A percentile compares a stretch with the other conserved stretches of the same genome.
Conservation (phyloP, 306 rosid genomes). For the Casuarina cunninghamiana region DNA sequence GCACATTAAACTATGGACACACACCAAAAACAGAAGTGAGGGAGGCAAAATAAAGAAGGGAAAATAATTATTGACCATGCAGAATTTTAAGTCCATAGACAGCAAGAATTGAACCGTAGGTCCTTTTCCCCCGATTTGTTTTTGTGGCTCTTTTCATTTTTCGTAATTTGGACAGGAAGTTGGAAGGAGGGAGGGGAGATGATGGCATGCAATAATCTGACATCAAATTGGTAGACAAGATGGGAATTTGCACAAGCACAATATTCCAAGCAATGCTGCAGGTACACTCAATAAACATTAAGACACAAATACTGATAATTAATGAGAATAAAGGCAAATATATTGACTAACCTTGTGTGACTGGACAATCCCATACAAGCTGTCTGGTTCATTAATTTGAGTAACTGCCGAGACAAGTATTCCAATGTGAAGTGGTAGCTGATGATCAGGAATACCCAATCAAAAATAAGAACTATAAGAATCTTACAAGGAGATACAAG, state of each 20-base stretch:
- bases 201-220: neutral
- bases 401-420: slow-evolving; percentile 79
- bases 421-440: slow-evolving; percentile 86
- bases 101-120: neutral
- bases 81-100: neutral
- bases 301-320: neutral
- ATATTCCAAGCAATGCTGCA: neutral
- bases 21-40: neutral
- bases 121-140: neutral
- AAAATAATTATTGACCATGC: neutral
- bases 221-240: neutral
- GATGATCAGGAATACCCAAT: slow-evolving; percentile 31
- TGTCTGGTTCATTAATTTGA: slow-evolving; percentile 91
- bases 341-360: slow-evolving; percentile 74
- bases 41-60: neutral
- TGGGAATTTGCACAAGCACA: neutral
- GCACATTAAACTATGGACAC: neutral
- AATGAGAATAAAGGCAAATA: neutral
- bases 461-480: slow-evolving; percentile 9
- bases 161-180: neutral
- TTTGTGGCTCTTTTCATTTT: neutral
- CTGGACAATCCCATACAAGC: slow-evolving; percentile 92
- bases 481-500: neutral
- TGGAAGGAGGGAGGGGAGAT: neutral
- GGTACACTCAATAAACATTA: neutral